Evolutionary conservation across 192 early-diverging fungal species (phyloP), one percentile per base, ranked within the genome.

Genomic region (Podochytrium sp.): DNA sequence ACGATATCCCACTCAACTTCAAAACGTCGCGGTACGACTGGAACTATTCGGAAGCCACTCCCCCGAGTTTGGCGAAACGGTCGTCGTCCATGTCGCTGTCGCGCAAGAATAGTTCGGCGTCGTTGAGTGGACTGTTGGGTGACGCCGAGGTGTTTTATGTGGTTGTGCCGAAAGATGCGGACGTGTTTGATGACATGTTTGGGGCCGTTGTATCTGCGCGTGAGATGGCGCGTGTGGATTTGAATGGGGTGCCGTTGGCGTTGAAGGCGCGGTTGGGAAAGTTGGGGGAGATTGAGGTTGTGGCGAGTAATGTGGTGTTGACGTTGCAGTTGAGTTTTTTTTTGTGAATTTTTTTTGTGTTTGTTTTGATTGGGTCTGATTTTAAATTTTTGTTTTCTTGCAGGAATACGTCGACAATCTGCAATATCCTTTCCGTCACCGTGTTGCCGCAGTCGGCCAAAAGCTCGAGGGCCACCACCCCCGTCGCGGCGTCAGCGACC

Each of bases 131-230:
- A 41, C 3, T 47, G 27, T 18, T 3, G 3, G 5, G 3, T 32
- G 34, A 7, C 33, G 30, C 18, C 7, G 40, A 35, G 1, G 56
- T 59, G 16, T 57, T 71, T 47, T 71, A 71, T 33, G 69, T 71
- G 6, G 69, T 71, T 71, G 56, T 71, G 18, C 69, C 69, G 2
- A 71, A 71, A 33, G 69, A 71, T 47, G 53, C 69, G 2, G 69
- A 71, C 27, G 29, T 16, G 53, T 71, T 71, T 60, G 69, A 71
- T 60, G 69, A 57, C 1, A 59, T 71, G 56, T 25, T 71, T 14
- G 69, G 69, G 1, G 51, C 32, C 25, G 25, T 25, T 12, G 43
- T 29, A 12, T n/a, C 18, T 35, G 33, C 51, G 2, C 2, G 57
- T 12, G 69, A 59, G 41, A 10, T 71, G 53, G 57, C 69, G 4